A percentile compares a stretch with the other conserved stretches of the same genome.
Conservation (phyloP, 176 grass and related monocot species). For the Musa itinerans region DNA sequence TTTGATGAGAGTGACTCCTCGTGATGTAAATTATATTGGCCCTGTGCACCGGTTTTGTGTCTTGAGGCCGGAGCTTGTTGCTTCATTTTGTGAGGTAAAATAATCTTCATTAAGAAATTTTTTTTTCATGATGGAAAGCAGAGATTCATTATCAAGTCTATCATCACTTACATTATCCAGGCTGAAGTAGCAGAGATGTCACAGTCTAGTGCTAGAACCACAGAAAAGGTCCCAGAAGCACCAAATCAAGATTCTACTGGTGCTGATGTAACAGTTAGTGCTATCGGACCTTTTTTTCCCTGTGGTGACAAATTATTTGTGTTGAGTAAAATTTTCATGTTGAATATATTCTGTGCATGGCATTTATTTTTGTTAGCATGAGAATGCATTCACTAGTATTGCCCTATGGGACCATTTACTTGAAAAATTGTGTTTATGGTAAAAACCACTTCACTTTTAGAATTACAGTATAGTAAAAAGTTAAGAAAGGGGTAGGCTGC, state of each 20-base stretch:
- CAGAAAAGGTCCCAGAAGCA: slow-evolving; percentile 13
- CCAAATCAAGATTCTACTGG: slow-evolving; percentile 19
- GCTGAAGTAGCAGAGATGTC: slow-evolving; percentile 33
- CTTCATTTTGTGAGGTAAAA: slow-evolving; percentile 79
- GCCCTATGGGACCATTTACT: no score
- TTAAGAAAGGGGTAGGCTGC: no score
- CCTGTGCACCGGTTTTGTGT: slow-evolving; percentile 81
- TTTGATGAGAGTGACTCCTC: slow-evolving; percentile 98
- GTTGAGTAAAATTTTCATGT: background rate
- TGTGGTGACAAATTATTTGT: no score
- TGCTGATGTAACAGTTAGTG: slow-evolving; percentile 31
- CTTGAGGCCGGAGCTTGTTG: slow-evolving; percentile 81
- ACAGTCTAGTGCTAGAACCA: slow-evolving; percentile 7
- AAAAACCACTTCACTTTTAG: no score
- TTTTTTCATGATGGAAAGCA: slow-evolving; percentile 8
- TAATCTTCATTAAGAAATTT: slow-evolving; percentile 9
- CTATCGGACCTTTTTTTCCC: background rate
- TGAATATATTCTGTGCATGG: background rate
- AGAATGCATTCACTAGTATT: no score
- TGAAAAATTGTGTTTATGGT: no score
- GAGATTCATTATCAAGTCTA: slow-evolving; percentile 7
- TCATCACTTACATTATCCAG: slow-evolving; percentile 24
- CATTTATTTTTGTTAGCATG: no score
- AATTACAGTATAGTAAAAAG: no score
- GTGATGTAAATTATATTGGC: slow-evolving; percentile 95